Conservation (phyloP, 2,329 filamentous ascomycete genomes). For the Hymenoscyphus fructigenus region DNA sequence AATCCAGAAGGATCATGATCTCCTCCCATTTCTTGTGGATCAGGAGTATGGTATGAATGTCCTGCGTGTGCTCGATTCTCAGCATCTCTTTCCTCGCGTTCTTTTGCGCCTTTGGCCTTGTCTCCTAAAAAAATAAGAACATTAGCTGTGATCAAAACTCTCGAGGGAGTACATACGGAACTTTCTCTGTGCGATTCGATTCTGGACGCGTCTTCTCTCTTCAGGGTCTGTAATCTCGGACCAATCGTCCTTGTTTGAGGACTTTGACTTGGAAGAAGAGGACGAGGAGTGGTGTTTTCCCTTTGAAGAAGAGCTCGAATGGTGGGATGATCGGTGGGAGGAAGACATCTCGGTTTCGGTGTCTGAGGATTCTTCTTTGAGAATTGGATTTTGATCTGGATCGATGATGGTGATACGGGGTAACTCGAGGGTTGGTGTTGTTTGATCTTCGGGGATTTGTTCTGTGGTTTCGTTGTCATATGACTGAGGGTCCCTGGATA, state of each 20-base stretch:
- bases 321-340: constrained; percentile 28
- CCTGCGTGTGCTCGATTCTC: constrained; percentile 64
- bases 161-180: constrained; percentile 60
- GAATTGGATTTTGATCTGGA: constrained; percentile 25
- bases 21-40: constrained; percentile 52
- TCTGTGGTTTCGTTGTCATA: constrained; percentile 25
- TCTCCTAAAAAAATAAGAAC: constrained; percentile 58
- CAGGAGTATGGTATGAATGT: constrained; percentile 62
- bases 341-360: constrained; percentile 31
- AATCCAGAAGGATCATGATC: constrained; percentile 61
- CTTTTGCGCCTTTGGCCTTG: constrained; percentile 66
- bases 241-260: constrained; percentile 60
- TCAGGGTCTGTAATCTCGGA: constrained; percentile 66
- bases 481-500: constrained; percentile 26
- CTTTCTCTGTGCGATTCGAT: constrained; percentile 72
- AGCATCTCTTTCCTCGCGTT: constrained; percentile 61
- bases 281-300: constrained; percentile 22
- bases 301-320: constrained; percentile 25
- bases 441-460: constrained; percentile 16
- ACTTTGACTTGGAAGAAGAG: constrained; percentile 41
- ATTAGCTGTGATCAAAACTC: no score
- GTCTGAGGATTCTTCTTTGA: constrained; percentile 24
- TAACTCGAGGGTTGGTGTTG: constrained; percentile 17
- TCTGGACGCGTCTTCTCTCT: constrained; percentile 72
- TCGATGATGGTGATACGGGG: constrained; percentile 31